Evolutionary conservation across 2,329 filamentous ascomycete genomes (phyloP), one percentile per base, ranked within the genome.

Genomic region (Elsinoe batatas): DNA sequence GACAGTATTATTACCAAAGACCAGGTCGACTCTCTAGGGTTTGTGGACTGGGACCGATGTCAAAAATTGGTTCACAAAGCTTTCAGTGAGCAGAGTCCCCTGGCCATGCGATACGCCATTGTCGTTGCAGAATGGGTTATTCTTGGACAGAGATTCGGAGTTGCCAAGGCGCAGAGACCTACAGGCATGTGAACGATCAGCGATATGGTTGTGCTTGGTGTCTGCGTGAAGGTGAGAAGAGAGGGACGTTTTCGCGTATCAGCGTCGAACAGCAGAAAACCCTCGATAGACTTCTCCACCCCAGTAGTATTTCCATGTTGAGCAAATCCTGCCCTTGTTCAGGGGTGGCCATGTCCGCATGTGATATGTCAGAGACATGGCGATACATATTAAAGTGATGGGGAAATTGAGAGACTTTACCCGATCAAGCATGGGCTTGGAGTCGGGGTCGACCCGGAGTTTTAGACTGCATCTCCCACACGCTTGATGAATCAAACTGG

Each of bases 71-170:
- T 77, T n/a, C 62, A 64, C 26, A 58, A 55, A 32, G 75, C 68
- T 1, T 78, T 77, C 55, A 67, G 64, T 1, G 56, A 62, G 18
- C 63, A 61, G 8, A 58, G 61, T 43, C 56, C 64, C 5, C 58
- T 60, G 57, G 64, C 68, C 3, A 71, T 76, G 61, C 64, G 74
- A 33, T 61, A 65, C 32, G 64, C 71, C 11, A 64, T 74, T 15
- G 64, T 67, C 26, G 62, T 73, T 6, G 73, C 67, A 3, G 67
- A 72, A 43, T 76, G 73, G 69, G 70, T 78, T 3, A 68, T 74
- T n/a, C 54, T 78, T 7, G 65, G 65, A 4, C 61, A 72, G 62
- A 63, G 70, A 37, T 76, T 78, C 57, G 69, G 68, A 2, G 66
- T 78, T 11, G 65, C 64, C 59, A 70, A 54, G 56, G 71, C 68